Conservation (phyloP, 148 eudicot genomes). For the Amaranthus cruentus region DNA sequence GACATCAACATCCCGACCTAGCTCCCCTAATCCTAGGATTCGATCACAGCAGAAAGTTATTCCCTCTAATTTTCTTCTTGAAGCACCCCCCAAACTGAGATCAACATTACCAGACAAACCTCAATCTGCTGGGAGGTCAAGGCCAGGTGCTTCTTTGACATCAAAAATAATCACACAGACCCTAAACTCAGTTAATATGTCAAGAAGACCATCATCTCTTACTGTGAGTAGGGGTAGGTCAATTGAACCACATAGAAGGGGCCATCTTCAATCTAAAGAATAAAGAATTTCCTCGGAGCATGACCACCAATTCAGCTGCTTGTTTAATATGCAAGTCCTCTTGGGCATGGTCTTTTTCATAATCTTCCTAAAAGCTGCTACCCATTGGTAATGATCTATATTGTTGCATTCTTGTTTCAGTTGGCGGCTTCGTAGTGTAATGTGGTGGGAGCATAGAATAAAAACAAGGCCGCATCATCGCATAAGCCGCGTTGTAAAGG, state of each 20-base stretch:
- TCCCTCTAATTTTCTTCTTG: slow-evolving; percentile 75
- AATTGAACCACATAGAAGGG: slow-evolving; percentile 55
- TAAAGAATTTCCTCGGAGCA: slow-evolving; percentile 88
- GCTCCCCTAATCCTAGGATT: slow-evolving; percentile 83
- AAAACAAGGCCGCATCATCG: too few species aligned
- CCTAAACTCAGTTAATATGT: slow-evolving; percentile 35
- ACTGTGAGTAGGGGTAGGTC: slow-evolving; percentile 61
- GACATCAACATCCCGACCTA: slow-evolving; percentile 64
- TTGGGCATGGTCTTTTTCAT: slow-evolving; percentile 82
- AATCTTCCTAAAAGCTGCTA: too few species aligned
- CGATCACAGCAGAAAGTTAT: slow-evolving; percentile 65
- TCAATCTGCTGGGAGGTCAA: slow-evolving; percentile 85
- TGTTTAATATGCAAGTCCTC: slow-evolving; percentile 96
- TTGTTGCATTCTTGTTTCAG: too few species aligned
- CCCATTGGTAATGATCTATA: too few species aligned
- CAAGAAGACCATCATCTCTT: slow-evolving; percentile 82
- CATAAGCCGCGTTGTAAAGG: too few species aligned
- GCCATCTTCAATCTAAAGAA: slow-evolving; percentile 51
- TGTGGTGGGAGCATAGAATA: too few species aligned
- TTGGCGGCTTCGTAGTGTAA: too few species aligned
- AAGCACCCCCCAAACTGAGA: slow-evolving; percentile 86
- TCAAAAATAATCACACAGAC: slow-evolving; percentile 50
- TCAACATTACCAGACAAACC: slow-evolving; percentile 86
- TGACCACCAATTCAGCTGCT: slow-evolving; percentile 89
- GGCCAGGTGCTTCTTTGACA: slow-evolving; percentile 60